Evolutionary conservation across 2,329 filamentous ascomycete species (phyloP).

Genomic region (Pseudogymnoascus sp.): DNA sequence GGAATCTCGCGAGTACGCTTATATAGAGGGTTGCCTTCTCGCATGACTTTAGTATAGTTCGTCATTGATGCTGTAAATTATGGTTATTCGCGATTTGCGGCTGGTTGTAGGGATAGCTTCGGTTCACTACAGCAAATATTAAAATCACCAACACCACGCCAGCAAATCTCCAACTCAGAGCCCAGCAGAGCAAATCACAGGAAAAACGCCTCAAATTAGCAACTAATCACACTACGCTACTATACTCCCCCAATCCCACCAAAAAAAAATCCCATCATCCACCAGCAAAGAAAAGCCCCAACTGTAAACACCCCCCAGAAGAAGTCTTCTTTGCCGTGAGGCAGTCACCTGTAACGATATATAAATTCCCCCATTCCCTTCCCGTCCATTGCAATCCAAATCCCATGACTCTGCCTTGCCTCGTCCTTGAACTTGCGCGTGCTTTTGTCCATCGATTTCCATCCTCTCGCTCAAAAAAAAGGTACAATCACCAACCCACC

Average conservation of each 20-base stretch:
- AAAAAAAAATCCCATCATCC: slow-evolving; percentile 4
- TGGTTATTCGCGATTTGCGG: no score
- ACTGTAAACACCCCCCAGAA: slow-evolving; percentile 8
- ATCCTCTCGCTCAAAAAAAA: slow-evolving; percentile 1
- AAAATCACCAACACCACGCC: background rate
- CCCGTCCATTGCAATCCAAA: background rate
- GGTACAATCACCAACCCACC: slow-evolving; percentile 1
- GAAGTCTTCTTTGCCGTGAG: slow-evolving; percentile 10
- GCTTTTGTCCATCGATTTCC: slow-evolving; percentile 5
- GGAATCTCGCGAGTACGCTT: no score
- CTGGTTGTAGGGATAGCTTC: no score
- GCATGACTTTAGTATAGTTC: no score
- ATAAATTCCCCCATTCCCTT: background rate
- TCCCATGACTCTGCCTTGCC: background rate
- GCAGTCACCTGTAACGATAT: slow-evolving; percentile 6
- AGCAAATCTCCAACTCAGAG: background rate
- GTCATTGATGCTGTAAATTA: no score
- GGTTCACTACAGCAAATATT: background rate
- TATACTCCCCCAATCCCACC: background rate
- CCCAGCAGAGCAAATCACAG: background rate
- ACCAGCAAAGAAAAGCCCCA: slow-evolving; percentile 8
- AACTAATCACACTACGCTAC: slow-evolving; percentile 7
- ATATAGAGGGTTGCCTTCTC: no score
- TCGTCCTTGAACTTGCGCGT: background rate
- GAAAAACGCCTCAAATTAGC: background rate